Percentiles rank a stretch among this genome's conserved stretches.
Evolutionary conservation across 257 asterid genomes (phyloP).

Genomic region (Solanum megistacrolobum): DNA sequence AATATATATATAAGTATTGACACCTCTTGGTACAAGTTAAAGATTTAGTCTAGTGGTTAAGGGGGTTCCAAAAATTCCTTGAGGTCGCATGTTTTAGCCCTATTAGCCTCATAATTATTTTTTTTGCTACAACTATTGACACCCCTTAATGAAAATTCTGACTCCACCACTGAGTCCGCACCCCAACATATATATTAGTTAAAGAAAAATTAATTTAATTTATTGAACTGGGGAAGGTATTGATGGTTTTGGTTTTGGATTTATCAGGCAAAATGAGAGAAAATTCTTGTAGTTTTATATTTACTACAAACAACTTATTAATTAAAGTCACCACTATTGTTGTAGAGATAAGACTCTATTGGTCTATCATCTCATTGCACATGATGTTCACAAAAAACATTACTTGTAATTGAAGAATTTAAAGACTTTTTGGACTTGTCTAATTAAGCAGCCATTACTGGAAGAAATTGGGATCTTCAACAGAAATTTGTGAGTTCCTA

Average conservation of each 20-base stretch:
- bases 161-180: background rate
- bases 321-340: background rate
- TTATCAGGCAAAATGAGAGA: conserved; percentile 19
- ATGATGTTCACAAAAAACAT: background rate
- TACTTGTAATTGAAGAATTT: background rate
- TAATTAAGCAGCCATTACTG: background rate
- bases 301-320: background rate
- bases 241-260: conserved; percentile 15
- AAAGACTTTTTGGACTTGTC: background rate
- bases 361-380: background rate
- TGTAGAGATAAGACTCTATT: background rate
- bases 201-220: background rate
- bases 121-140: background rate
- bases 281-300: background rate
- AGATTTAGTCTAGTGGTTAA: too few relatives aligned
- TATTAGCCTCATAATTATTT: background rate
- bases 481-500: background rate
- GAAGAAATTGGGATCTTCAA: background rate
- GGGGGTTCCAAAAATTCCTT: background rate
- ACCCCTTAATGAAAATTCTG: too few relatives aligned
- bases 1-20: background rate
- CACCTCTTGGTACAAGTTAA: background rate
- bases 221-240: background rate
- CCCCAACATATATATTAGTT: background rate
- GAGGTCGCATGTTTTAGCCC: background rate